These are phyloP conservation scores for Neonectria sp. DNA, from an alignment of 2,329 filamentous ascomycete genomes.

Conservation along the genomic window DNA sequence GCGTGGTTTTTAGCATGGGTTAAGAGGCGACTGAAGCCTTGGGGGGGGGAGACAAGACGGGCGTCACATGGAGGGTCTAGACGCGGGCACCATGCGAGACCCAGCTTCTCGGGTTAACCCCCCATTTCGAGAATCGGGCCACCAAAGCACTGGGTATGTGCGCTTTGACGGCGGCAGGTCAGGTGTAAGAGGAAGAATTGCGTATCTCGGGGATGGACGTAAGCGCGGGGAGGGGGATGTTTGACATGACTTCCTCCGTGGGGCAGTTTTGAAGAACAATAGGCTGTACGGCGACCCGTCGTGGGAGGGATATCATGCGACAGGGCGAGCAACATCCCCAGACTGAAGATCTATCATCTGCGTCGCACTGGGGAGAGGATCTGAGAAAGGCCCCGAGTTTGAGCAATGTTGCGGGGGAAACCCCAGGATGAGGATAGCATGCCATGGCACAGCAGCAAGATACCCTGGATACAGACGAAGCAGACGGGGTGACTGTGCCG, in stretches of 20 bases:
- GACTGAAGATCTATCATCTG: not conserved
- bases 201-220: not conserved
- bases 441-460: not conserved
- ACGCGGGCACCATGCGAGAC: conserved; percentile 6
- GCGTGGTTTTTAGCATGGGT: not conserved
- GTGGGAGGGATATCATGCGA: not conserved
- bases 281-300: not conserved
- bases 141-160: not conserved
- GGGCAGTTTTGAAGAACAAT: not conserved
- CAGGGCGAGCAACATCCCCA: not conserved
- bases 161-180: conserved; percentile 1
- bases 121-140: conserved; percentile 6
- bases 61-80: conserved; percentile 1
- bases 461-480: conserved; percentile 26
- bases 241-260: not conserved
- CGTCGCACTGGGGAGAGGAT: not conserved
- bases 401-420: not conserved
- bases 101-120: conserved; percentile 5
- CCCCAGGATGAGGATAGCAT: not conserved
- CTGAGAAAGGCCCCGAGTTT: not conserved
- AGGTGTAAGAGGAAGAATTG: not conserved
- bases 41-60: not conserved
- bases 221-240: conserved; percentile 9
- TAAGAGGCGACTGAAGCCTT: not conserved
- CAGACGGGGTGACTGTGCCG: conserved; percentile 33